These are phyloP conservation scores for Suillus discolor DNA, from an alignment of 768 basidiomycete genomes.

Conservation along the genomic window DNA sequence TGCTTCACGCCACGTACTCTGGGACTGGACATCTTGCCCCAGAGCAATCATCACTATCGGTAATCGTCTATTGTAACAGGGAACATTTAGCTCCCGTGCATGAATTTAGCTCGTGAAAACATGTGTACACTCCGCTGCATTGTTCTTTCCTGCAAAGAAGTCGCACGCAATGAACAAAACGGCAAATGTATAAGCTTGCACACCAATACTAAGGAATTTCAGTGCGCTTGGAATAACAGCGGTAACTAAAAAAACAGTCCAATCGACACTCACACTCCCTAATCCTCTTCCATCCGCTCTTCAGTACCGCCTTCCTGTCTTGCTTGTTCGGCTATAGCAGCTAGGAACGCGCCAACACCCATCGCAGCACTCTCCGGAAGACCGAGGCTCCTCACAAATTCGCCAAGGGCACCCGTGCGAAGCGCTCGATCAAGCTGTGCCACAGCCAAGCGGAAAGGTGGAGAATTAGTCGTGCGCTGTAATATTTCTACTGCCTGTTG, in stretches of 20 bases:
- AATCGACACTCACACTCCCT: constrained; percentile 5
- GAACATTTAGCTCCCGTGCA: not conserved
- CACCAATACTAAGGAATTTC: not conserved
- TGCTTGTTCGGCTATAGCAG: constrained; percentile 78
- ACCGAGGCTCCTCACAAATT: constrained; percentile 76
- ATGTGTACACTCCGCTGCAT: not conserved
- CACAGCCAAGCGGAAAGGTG: constrained; percentile 82
- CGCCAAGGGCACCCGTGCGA: constrained; percentile 75
- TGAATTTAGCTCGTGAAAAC: not conserved
- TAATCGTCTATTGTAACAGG: not conserved
- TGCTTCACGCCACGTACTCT: not conserved
- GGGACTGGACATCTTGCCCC: not conserved
- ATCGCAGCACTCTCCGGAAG: constrained; percentile 84
- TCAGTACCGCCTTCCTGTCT: constrained; percentile 38
- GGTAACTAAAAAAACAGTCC: not conserved
- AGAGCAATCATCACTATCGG: not conserved
- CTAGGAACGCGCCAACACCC: constrained; percentile 77
- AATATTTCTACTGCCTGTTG: constrained; percentile 52
- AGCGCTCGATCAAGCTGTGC: constrained; percentile 83
- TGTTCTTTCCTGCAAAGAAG: not conserved
- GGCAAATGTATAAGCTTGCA: not conserved
- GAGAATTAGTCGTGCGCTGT: constrained; percentile 75
- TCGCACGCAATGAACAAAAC: not conserved
- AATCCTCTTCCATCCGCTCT: constrained; percentile 85
- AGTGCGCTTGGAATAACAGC: not conserved